Evolutionary conservation across 2,329 filamentous ascomycete genomes (phyloP), one percentile per base, ranked within the genome.

Genomic region (Neocatenulostroma microsporum): DNA sequence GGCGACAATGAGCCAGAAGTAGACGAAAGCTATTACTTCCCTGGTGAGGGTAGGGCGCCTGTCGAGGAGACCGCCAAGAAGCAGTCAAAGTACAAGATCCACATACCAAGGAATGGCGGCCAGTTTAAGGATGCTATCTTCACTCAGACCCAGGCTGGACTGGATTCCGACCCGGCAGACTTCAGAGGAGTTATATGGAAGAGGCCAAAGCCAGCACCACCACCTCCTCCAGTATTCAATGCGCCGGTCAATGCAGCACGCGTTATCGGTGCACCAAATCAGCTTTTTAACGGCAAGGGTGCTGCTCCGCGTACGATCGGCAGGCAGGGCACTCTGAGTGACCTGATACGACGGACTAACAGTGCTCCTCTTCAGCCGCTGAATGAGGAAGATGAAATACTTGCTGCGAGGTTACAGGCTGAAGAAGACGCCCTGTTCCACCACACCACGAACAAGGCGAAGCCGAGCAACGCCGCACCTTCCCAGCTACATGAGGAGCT

Each of bases 181-280:
- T 58, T 69, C 31, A 54, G 67, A 40, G 67, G 67, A 13, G 60
- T 67, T 12, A 62, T 70, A 42, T 70, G 67, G 67, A 63, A 65
- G 38, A 67, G 66, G 47, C 55, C 58, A 23, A 47, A 47, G 19
- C 44, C 42, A 19, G 42, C 46, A 8, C 44, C 47, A 10, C 42
- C 40, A n/a, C 40, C n/a, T n/a, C n/a, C n/a, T n/a, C n/a, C 47
- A 26, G 32, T 40, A 12, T 34, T 47, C 20, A 47, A 52, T 28
- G 37, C 31, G 19, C 38, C 27, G n/a, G 30, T 17, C 12, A 30
- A 28, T n/a, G n/a, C n/a, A n/a, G n/a, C n/a, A n/a, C n/a, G n/a
- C n/a, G n/a, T n/a, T n/a, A n/a, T n/a, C n/a, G n/a, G n/a, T n/a
- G n/a, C n/a, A n/a, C n/a, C n/a, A n/a, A n/a, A n/a, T n/a, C n/a